Evolutionary conservation across 1,284 basidiomycete species (phyloP).

Genomic region (Pseudomicrostroma phylloplanum): DNA sequence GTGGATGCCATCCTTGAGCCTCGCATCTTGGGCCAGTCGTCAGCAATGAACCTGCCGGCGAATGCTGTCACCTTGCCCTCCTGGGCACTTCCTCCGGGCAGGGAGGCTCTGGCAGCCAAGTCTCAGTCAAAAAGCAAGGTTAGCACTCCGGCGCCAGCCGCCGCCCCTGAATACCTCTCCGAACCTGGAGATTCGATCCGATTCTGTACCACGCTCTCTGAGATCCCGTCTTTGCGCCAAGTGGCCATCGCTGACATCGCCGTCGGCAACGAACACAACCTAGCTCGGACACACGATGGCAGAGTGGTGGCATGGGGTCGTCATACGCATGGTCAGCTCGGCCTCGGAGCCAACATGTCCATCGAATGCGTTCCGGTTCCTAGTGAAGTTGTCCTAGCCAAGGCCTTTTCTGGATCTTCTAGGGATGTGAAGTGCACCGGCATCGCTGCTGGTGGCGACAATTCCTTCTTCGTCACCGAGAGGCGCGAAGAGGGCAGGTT

Average conservation of each 20-base stretch:
- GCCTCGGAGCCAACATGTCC: constrained; percentile 65
- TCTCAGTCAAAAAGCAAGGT: constrained; percentile 10
- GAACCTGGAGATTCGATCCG: constrained; percentile 55
- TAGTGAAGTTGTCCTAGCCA: constrained; percentile 73
- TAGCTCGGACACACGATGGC: constrained; percentile 60
- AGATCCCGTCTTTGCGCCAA: constrained; percentile 69
- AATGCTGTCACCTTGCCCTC: not conserved
- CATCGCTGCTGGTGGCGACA: constrained; percentile 40
- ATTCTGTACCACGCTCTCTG: constrained; percentile 69
- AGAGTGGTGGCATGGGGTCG: constrained; percentile 61
- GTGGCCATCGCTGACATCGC: constrained; percentile 66
- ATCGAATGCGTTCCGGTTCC: constrained; percentile 72
- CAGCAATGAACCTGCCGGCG: not conserved
- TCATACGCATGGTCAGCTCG: constrained; percentile 63
- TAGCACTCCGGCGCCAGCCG: constrained; percentile 17
- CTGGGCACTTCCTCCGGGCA: not conserved
- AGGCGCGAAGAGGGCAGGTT: constrained; percentile 51
- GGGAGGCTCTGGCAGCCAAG: too few species aligned
- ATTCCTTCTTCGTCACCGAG: constrained; percentile 42
- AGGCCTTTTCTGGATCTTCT: constrained; percentile 58
- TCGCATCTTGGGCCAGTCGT: constrained; percentile 17
- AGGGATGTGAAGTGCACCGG: constrained; percentile 26
- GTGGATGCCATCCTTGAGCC: constrained; percentile 54
- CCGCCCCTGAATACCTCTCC: constrained; percentile 33
- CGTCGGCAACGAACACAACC: constrained; percentile 66